Evolutionary conservation across 2,329 filamentous ascomycete genomes (phyloP).

Genomic region (Pyrenochaeta sp.): DNA sequence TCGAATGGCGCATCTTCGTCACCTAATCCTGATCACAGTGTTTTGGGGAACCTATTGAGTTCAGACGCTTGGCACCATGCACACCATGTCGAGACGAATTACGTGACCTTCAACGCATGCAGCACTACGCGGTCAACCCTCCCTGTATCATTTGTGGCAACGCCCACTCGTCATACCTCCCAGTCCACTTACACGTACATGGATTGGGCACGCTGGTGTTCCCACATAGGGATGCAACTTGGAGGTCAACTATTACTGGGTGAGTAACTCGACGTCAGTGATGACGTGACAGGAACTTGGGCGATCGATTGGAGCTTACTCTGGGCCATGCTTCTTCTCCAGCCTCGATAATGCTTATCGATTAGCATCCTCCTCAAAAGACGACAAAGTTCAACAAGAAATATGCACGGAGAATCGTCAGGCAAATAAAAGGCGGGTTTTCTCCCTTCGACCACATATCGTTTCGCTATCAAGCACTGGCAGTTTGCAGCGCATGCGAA

Average conservation of each 20-base stretch:
- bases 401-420: no score
- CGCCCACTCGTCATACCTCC: constrained; percentile 64
- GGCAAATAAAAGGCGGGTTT: no score
- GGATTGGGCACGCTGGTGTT: constrained; percentile 58
- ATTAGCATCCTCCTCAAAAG: no score
- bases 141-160: no score
- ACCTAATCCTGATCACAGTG: constrained; percentile 68
- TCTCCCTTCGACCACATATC: constrained; percentile 74
- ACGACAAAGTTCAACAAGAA: no score
- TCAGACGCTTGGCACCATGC: constrained; percentile 67
- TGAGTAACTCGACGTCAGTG: constrained; percentile 65
- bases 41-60: constrained; percentile 67
- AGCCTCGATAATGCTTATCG: constrained; percentile 68
- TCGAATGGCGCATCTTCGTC: constrained; percentile 68
- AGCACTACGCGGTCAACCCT: constrained; percentile 56
- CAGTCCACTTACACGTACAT: constrained; percentile 57
- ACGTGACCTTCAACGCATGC: constrained; percentile 70
- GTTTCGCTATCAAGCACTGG: constrained; percentile 64
- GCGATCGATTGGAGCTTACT: constrained; percentile 64
- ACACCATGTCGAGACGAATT: constrained; percentile 74
- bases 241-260: constrained; percentile 73
- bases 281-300: constrained; percentile 65
- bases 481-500: constrained; percentile 54
- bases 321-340: constrained; percentile 68
- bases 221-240: constrained; percentile 68